Conservation (phyloP, 768 basidiomycete species). For the Phanerochaete carnosa region DNA sequence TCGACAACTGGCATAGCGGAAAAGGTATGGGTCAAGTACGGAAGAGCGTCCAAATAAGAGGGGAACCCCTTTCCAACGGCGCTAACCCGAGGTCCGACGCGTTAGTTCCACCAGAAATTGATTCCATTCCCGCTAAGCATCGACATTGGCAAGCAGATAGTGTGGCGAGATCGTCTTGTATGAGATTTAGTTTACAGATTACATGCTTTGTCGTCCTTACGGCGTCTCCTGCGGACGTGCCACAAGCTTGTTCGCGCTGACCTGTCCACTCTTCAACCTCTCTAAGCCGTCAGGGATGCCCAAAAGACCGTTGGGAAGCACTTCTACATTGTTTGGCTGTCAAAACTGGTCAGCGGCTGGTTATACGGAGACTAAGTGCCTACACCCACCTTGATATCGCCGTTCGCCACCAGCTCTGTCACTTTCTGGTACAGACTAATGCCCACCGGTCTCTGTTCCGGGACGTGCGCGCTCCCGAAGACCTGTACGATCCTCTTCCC, state of each 20-base stretch:
- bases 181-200: neutral
- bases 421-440: slow-evolving; percentile 17
- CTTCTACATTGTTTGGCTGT: slow-evolving; percentile 38
- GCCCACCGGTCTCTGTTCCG: slow-evolving; percentile 11
- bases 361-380: too few relatives aligned
- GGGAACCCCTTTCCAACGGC: too few relatives aligned
- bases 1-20: too few relatives aligned
- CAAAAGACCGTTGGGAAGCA: slow-evolving; percentile 37
- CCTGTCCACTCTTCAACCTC: slow-evolving; percentile 30
- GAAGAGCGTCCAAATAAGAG: too few relatives aligned
- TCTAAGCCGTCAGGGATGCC: slow-evolving; percentile 36
- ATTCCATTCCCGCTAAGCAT: too few relatives aligned
- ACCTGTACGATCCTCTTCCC: slow-evolving; percentile 49
- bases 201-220: neutral
- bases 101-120: too few relatives aligned
- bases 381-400: slow-evolving; percentile 19
- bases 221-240: neutral
- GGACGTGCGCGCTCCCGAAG: slow-evolving; percentile 13
- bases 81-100: too few relatives aligned
- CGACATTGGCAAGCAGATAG: too few relatives aligned
- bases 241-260: slow-evolving; percentile 43
- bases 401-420: slow-evolving; percentile 13
- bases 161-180: too few relatives aligned
- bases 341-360: neutral
- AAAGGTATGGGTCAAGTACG: too few relatives aligned